phyloP scores from a whole-genome alignment of 2,329 filamentous ascomycete genomes.

The Huntiella moniliformis region DNA sequence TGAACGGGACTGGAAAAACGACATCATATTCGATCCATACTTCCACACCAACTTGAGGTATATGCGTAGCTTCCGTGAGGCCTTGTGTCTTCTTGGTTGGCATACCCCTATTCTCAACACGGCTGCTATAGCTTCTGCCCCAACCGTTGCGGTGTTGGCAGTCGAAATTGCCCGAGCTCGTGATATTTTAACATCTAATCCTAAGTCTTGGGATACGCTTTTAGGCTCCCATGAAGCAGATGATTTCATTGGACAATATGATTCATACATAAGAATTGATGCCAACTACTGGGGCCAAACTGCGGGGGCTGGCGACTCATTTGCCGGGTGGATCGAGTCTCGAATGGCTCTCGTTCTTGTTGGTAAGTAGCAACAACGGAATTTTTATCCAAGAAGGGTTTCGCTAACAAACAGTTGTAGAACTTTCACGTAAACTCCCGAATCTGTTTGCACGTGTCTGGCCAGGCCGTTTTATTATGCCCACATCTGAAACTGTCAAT shows the following conservation, averaged over 20 bases:
- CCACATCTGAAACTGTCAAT: neutral
- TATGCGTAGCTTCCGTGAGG: constrained; percentile 35
- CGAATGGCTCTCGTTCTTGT: constrained; percentile 37
- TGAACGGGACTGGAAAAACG: constrained; percentile 35
- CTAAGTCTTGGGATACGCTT: constrained; percentile 26
- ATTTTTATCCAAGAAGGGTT: neutral
- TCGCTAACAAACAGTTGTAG: neutral
- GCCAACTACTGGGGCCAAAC: constrained; percentile 47
- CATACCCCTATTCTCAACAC: constrained; percentile 43
- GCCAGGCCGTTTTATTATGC: neutral
- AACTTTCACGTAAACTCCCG: neutral
- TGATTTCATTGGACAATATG: constrained; percentile 18
- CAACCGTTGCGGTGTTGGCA: constrained; percentile 32
- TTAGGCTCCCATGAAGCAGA: constrained; percentile 18
- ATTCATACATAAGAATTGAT: constrained; percentile 40
- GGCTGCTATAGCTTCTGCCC: constrained; percentile 31
- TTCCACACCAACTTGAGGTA: constrained; percentile 36
- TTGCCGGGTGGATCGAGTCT: constrained; percentile 47
- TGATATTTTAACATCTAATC: constrained; percentile 19
- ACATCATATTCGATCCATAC: constrained; percentile 39
- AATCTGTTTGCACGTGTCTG: neutral
- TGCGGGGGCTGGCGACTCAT: constrained; percentile 30
- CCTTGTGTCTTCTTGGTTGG: constrained; percentile 44
- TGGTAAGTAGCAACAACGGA: constrained; percentile 20
- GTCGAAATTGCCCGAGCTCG: constrained; percentile 32